Evolutionary conservation across 768 basidiomycete genomes (phyloP), one percentile per base, ranked within the genome.

Genomic region (Lepiota venenata): DNA sequence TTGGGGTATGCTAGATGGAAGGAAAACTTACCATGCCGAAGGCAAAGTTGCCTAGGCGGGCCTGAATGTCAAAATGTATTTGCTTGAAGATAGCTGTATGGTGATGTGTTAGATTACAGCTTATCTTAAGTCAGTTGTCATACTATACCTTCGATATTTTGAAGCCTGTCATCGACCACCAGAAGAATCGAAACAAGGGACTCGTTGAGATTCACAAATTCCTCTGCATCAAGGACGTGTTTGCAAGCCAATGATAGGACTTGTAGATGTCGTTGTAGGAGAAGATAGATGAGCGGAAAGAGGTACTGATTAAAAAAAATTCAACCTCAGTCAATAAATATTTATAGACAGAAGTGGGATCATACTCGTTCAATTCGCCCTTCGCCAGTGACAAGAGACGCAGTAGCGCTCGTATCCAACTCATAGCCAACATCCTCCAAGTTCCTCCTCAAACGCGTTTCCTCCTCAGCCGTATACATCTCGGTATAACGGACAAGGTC

Each of bases 331-430:
- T 9, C 32, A 14, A 29, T 15, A 14, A 25, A 2, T 15, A 15
- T 14, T 15, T 12, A 10, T 6, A 9, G 14, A 14, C 7, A 15
- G n/a, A 21, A 21, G 7, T 9, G 35, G 8, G 35, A 2, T 50
- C 71, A 56, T 38, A 72, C 71, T 40, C 68, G 62, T 61, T 72
- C 71, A 43, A 72, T 71, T 41, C 71, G 61, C 21, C 71, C 69
- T 47, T 61, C 64, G 4, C 71, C 69, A 0, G 69, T 71, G 8
- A 72, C 63, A n/a, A 72, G 57, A 1, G 60, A 59, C 4, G 71
- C 69, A 0, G 71, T 71, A 8, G 64, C 66, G 15, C 65, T 60
- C 1, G 66, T 66, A 55, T 72, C 71, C 16, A 72, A 56, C 32
- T 72, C 66, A 54, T 68, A 72, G 5, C 54, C 55, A 2, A 72